Evolutionary conservation across 257 asterid genomes (phyloP).

Genomic region (Haberlea rhodopensis): DNA sequence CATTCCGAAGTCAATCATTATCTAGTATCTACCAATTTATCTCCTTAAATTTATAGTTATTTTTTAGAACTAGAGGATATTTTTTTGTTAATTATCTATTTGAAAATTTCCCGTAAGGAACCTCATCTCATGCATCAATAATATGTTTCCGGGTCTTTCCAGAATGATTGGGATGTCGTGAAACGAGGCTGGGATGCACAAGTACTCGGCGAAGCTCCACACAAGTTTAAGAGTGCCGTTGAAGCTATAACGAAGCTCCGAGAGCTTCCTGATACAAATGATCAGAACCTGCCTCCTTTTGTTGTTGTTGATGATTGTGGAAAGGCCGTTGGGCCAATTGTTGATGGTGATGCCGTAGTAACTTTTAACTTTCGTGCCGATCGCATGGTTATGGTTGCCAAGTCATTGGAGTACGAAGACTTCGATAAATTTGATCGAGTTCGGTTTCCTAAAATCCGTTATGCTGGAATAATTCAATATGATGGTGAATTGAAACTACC

Average conservation of each 20-base stretch:
- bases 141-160: slow-evolving; percentile 13
- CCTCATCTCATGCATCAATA: slow-evolving; percentile 13
- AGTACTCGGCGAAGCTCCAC: slow-evolving; percentile 94
- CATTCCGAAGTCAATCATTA: too few species aligned
- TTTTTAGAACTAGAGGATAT: too few species aligned
- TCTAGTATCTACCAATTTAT: too few species aligned
- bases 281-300: slow-evolving; percentile 86
- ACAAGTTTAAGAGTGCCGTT: slow-evolving; percentile 63
- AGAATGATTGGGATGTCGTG: slow-evolving; percentile 93
- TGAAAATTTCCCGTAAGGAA: background rate
- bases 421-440: slow-evolving; percentile 86
- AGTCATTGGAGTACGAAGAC: slow-evolving; percentile 76
- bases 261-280: slow-evolving; percentile 59
- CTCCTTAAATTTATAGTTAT: too few species aligned
- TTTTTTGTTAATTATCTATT: background rate
- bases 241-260: slow-evolving; percentile 88
- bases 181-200: slow-evolving; percentile 99
- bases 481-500: slow-evolving; percentile 98
- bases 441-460: slow-evolving; percentile 72
- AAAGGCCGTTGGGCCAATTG: slow-evolving; percentile 86
- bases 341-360: slow-evolving; percentile 96
- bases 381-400: slow-evolving; percentile 91
- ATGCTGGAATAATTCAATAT: slow-evolving; percentile 95
- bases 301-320: slow-evolving; percentile 80
- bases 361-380: slow-evolving; percentile 91